Evolutionary conservation across 1,284 basidiomycete genomes (phyloP).

Genomic region (Ceratobasidium papillatum): DNA sequence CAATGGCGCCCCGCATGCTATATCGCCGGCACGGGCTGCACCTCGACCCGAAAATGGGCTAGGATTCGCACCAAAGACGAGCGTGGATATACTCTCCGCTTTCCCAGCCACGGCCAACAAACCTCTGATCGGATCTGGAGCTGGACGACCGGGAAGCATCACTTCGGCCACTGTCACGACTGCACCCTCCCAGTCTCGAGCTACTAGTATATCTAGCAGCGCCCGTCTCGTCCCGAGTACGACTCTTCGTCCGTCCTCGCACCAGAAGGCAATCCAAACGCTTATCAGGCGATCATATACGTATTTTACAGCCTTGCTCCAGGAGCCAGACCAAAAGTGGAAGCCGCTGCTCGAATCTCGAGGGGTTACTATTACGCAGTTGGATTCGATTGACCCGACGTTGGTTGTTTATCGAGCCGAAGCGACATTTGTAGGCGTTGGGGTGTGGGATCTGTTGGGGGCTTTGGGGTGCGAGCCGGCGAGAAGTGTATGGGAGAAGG

Average conservation of each 20-base stretch:
- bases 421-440: constrained; percentile 96
- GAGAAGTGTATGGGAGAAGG: constrained; percentile 87
- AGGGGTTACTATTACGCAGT: constrained; percentile 92
- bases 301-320: constrained; percentile 95
- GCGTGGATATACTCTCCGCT: constrained; percentile 5
- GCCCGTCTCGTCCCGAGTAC: constrained; percentile 7
- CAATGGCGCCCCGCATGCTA: constrained; percentile 80
- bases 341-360: constrained; percentile 77
- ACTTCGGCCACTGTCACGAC: background rate
- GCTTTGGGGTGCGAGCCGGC: constrained; percentile 87
- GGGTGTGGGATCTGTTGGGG: constrained; percentile 95
- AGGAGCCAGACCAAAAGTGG: constrained; percentile 99
- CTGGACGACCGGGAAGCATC: constrained; percentile 15
- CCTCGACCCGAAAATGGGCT: constrained; percentile 49
- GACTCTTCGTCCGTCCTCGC: constrained; percentile 61
- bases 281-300: constrained; percentile 95
- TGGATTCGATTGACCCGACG: constrained; percentile 97
- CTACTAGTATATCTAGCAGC: constrained; percentile 31
- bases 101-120: constrained; percentile 19
- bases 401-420: constrained; percentile 96
- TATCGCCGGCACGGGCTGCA: constrained; percentile 61
- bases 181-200: constrained; percentile 27
- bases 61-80: constrained; percentile 11
- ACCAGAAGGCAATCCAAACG: constrained; percentile 80
- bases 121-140: background rate